Evolutionary conservation across 1,139 yeast genomes (phyloP).

Genomic region (Hyphopichia khmerensis): DNA sequence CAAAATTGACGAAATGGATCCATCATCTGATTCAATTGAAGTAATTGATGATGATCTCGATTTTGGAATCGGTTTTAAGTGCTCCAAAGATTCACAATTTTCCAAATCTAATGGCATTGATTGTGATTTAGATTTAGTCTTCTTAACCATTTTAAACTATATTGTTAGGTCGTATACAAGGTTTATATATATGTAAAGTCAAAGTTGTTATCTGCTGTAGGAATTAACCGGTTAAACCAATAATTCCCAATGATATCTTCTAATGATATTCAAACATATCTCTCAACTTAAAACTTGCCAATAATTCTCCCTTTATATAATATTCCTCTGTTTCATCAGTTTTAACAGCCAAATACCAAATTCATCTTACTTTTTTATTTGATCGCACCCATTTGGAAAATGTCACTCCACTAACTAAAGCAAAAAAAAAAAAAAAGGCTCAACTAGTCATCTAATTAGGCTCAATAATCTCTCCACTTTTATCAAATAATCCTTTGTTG

Average conservation of each 20-base stretch:
- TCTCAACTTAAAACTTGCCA: no score
- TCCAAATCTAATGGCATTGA: slow-evolving; percentile 35
- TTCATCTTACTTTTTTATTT: no score
- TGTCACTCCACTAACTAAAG: background rate
- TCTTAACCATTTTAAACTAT: slow-evolving; percentile 8
- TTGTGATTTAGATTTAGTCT: slow-evolving; percentile 26
- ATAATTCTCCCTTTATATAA: no score
- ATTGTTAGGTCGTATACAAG: no score
- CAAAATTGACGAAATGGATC: slow-evolving; percentile 29
- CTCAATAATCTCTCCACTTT: background rate
- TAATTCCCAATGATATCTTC: no score
- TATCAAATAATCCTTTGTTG: background rate
- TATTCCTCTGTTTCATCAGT: no score
- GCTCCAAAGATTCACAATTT: slow-evolving; percentile 38
- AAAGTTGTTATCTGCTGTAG: background rate
- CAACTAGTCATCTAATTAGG: background rate
- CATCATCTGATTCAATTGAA: slow-evolving; percentile 36
- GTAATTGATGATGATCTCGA: slow-evolving; percentile 29
- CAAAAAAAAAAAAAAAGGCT: background rate
- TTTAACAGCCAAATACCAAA: slow-evolving; percentile 1
- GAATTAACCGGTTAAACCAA: no score
- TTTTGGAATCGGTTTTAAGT: slow-evolving; percentile 42
- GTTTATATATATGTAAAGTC: background rate
- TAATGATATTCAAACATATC: no score
- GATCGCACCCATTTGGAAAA: background rate